Conservation (phyloP, 2,329 filamentous ascomycete species). For the Chrysoporthe austroafricana region DNA sequence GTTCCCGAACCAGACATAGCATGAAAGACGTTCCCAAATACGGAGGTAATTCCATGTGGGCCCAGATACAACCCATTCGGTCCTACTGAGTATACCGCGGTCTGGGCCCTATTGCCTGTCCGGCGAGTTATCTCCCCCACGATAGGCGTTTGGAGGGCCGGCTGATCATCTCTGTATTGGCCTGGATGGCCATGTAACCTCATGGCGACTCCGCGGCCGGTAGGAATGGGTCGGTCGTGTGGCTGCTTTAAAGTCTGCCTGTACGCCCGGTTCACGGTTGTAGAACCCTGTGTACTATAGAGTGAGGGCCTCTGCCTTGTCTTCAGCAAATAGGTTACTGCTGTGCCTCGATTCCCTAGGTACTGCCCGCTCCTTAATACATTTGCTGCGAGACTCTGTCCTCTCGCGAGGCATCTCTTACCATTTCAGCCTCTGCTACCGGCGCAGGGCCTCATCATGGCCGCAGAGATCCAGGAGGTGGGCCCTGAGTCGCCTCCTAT, state of each 20-base stretch:
- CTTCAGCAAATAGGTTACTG: background rate
- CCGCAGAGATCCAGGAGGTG: conserved; percentile 24
- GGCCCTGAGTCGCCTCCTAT: conserved; percentile 11
- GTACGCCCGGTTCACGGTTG: background rate
- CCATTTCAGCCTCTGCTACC: background rate
- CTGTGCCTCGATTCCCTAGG: background rate
- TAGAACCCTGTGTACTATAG: background rate
- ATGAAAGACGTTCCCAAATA: background rate
- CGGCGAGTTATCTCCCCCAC: conserved; percentile 7
- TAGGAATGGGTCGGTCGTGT: background rate
- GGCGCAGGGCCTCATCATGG: conserved; percentile 15
- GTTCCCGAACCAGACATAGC: background rate
- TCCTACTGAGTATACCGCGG: background rate
- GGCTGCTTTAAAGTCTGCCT: background rate
- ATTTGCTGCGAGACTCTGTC: background rate
- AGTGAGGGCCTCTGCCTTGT: background rate
- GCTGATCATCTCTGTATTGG: background rate
- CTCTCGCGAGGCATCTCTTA: background rate
- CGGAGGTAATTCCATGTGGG: background rate
- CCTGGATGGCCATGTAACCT: background rate
- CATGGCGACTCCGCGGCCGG: background rate
- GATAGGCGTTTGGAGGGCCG: background rate
- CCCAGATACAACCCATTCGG: background rate
- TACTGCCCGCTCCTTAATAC: background rate
- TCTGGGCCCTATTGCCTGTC: background rate